A percentile compares a stretch with the other conserved stretches of the same genome.
phyloP scores from a whole-genome alignment of 306 rosid genomes.

The Acmispon strigosus region DNA sequence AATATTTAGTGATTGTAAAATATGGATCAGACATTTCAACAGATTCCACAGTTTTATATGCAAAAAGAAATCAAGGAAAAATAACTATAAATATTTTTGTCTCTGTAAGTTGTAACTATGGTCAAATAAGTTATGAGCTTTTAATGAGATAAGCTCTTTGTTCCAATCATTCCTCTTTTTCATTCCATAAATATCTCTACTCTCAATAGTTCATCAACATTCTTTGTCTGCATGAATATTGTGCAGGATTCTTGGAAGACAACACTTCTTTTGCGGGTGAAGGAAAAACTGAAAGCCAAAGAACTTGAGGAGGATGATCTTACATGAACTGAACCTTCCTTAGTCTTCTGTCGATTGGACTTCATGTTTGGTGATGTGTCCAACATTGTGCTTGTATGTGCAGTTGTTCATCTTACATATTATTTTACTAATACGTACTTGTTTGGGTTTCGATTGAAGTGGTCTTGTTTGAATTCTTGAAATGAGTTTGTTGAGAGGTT shows the following conservation, averaged over 20 bases:
- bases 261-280: conserved; percentile 90
- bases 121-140: background rate
- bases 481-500: conserved; percentile 11
- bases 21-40: background rate
- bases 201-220: background rate
- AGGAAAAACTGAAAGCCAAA: conserved; percentile 94
- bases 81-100: background rate
- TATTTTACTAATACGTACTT: conserved; percentile 28
- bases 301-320: conserved; percentile 98
- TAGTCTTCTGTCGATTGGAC: conserved; percentile 4
- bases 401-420: conserved; percentile 19
- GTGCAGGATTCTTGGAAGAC: conserved; percentile 92
- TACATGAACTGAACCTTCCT: conserved; percentile 37
- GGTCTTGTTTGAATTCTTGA: conserved; percentile 13
- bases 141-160: background rate
- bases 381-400: conserved; percentile 22
- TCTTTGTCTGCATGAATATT: conserved; percentile 2
- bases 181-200: background rate
- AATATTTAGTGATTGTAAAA: conserved; percentile 8
- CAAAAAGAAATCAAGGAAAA: background rate
- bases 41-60: background rate
- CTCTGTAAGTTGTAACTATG: background rate
- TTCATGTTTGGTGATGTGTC: conserved; percentile 30
- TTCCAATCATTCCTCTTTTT: background rate
- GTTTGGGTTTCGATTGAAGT: conserved; percentile 27